phyloP scores from a whole-genome alignment of 495 filamentous ascomycete species.

The Ascobolus immersus region DNA sequence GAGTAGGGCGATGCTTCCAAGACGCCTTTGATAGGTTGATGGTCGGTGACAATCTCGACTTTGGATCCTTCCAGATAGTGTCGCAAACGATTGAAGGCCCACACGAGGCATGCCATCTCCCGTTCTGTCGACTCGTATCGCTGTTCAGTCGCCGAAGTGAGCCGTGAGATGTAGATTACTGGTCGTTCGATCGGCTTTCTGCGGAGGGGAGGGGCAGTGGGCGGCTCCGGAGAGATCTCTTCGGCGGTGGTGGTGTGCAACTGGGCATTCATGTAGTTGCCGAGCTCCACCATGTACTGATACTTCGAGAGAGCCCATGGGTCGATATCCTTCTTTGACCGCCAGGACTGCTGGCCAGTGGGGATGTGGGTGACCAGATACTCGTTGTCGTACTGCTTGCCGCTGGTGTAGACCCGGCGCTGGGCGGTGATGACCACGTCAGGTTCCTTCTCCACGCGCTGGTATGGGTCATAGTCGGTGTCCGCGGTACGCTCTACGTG shows the following conservation, averaged over 20 bases:
- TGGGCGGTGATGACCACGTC: too few species aligned
- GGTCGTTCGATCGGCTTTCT: conserved; percentile 1
- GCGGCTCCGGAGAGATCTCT: too few species aligned
- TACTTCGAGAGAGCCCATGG: too few species aligned
- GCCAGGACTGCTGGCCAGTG: too few species aligned
- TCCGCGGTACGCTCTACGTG: neutral
- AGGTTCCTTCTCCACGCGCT: too few species aligned
- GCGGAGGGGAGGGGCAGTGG: neutral
- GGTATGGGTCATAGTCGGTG: neutral
- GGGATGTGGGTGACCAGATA: too few species aligned
- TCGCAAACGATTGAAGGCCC: neutral
- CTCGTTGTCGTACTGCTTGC: too few species aligned
- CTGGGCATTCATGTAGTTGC: too few species aligned
- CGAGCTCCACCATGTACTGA: too few species aligned
- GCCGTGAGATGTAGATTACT: conserved; percentile 1
- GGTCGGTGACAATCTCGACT: neutral
- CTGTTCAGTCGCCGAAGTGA: neutral
- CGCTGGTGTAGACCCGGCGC: too few species aligned
- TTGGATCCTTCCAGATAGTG: conserved; percentile 2
- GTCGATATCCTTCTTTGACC: too few species aligned
- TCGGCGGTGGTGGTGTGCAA: too few species aligned
- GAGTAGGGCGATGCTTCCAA: neutral
- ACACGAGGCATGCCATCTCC: neutral
- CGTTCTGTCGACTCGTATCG: conserved; percentile 2
- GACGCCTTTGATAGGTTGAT: neutral